Evolutionary conservation across 345 rosid species (phyloP).

Genomic region (Eutrema yunnanense): DNA sequence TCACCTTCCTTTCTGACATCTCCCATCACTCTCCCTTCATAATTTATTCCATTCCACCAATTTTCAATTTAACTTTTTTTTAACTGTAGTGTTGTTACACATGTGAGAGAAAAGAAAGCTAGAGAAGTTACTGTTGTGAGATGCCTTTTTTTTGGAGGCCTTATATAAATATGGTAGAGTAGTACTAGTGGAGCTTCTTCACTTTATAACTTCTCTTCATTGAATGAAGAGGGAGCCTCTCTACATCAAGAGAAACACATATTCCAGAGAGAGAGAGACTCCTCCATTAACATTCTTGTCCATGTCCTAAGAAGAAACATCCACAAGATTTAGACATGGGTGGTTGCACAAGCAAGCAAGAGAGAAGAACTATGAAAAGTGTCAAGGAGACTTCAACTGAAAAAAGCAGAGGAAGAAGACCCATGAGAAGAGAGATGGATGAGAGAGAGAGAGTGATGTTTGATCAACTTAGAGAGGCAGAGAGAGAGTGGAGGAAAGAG

Average conservation of each 20-base stretch:
- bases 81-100: slow-evolving; percentile 9
- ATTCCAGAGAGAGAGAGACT: not conserved
- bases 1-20: slow-evolving; percentile 30
- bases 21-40: slow-evolving; percentile 20
- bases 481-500: slow-evolving; percentile 47
- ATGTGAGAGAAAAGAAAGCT: slow-evolving; percentile 13
- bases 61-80: not conserved
- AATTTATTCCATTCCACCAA: slow-evolving; percentile 15
- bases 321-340: slow-evolving; percentile 16
- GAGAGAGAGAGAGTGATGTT: slow-evolving; percentile 40
- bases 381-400: slow-evolving; percentile 15
- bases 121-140: not conserved
- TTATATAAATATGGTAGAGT: slow-evolving; percentile 14
- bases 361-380: slow-evolving; percentile 2
- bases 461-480: slow-evolving; percentile 37
- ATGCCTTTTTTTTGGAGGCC: slow-evolving; percentile 7
- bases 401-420: slow-evolving; percentile 33
- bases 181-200: slow-evolving; percentile 18
- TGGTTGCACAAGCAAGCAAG: slow-evolving; percentile 33
- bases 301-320: not conserved
- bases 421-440: slow-evolving; percentile 29
- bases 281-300: slow-evolving; percentile 1
- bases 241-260: slow-evolving; percentile 6
- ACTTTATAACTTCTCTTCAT: slow-evolving; percentile 17
- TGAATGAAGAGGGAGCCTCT: slow-evolving; percentile 23